phyloP scores from a whole-genome alignment of 129 eudicot genomes.

The Saussurea involucrata region DNA sequence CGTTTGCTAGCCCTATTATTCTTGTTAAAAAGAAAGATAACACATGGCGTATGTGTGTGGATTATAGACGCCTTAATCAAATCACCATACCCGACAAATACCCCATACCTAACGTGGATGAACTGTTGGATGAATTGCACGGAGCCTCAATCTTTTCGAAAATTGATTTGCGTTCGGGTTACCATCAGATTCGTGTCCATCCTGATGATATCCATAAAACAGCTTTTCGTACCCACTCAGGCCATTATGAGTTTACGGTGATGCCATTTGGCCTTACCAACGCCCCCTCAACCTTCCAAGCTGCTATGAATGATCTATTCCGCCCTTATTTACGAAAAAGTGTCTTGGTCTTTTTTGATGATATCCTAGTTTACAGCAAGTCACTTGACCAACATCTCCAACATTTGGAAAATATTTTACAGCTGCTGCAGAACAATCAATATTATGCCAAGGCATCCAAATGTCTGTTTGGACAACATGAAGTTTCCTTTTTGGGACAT shows the following conservation, averaged over 20 bases:
- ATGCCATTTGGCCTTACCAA: neutral
- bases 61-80: neutral
- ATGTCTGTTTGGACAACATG: neutral
- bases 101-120: conserved; percentile 9
- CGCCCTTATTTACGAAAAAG: neutral
- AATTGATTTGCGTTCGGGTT: neutral
- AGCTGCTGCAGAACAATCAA: neutral
- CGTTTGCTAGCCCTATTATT: neutral
- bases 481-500: neutral
- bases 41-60: neutral
- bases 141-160: neutral
- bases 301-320: neutral
- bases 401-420: neutral
- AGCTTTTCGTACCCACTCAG: neutral
- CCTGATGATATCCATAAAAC: neutral
- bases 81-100: neutral
- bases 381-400: neutral
- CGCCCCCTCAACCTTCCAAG: neutral
- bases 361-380: neutral
- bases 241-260: neutral
- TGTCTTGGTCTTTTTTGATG: neutral
- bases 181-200: neutral
- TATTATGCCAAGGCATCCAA: neutral
- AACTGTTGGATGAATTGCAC: neutral
- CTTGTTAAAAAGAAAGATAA: neutral